Evolutionary conservation across 1,284 basidiomycete genomes (phyloP).

Genomic region (Ceratorhiza oryzae-sativae): DNA sequence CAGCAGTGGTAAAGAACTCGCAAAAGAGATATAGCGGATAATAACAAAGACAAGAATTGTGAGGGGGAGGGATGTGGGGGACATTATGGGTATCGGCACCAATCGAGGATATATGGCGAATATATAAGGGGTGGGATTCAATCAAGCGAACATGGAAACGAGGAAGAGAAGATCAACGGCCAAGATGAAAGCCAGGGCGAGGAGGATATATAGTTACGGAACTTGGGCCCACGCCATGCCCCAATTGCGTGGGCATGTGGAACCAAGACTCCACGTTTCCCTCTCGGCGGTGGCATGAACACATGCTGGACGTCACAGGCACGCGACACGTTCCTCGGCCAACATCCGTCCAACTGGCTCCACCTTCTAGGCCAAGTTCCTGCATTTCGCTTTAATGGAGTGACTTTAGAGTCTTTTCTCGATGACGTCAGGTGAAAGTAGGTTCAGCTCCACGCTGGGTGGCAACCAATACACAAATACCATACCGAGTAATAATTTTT

Average conservation of each 20-base stretch:
- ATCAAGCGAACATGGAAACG: not conserved
- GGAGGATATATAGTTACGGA: not conserved
- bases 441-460: conserved; percentile 1
- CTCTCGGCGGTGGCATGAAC: not conserved
- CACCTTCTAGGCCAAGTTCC: not conserved
- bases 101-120: not conserved
- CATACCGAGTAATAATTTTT: too few relatives aligned
- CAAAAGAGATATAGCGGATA: not conserved
- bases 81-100: not conserved
- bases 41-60: not conserved
- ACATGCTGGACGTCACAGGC: not conserved
- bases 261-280: not conserved
- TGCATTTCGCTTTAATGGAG: not conserved
- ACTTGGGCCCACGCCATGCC: not conserved
- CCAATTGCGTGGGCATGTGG: not conserved
- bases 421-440: not conserved
- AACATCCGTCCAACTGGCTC: not conserved
- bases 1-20: not conserved
- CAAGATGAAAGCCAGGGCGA: not conserved
- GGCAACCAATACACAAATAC: too few relatives aligned
- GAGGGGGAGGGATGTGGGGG: not conserved
- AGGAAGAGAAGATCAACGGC: not conserved
- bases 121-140: not conserved
- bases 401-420: not conserved
- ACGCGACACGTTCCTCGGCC: not conserved